phyloP scores from a whole-genome alignment of 202 grass and related monocot genomes.

The Setaria italica region DNA sequence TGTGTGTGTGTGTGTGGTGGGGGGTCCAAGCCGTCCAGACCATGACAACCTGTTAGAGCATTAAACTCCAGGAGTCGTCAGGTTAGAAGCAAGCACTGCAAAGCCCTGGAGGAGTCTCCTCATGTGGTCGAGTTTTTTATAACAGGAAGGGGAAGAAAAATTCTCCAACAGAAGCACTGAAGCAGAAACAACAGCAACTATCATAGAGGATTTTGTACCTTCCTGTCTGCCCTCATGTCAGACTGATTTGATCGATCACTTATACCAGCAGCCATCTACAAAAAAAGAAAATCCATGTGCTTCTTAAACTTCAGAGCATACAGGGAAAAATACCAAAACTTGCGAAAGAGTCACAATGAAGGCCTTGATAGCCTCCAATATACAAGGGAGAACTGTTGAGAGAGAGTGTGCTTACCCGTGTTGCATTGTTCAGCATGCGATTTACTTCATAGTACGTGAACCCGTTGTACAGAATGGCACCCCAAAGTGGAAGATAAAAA shows the following conservation, averaged over 20 bases:
- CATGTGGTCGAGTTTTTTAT: too few species aligned
- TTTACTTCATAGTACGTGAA: slow-evolving; percentile 98
- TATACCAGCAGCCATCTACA: slow-evolving; percentile 97
- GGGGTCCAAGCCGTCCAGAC: too few species aligned
- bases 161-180: not conserved
- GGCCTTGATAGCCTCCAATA: slow-evolving; percentile 10
- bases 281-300: slow-evolving; percentile 33
- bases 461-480: slow-evolving; percentile 98
- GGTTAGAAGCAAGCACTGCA: too few species aligned
- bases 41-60: too few species aligned
- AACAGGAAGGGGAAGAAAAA: not conserved
- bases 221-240: slow-evolving; percentile 81
- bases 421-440: slow-evolving; percentile 92
- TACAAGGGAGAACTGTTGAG: slow-evolving; percentile 37
- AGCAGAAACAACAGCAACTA: slow-evolving; percentile 2
- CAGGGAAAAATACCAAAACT: slow-evolving; percentile 33
- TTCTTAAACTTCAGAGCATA: slow-evolving; percentile 46
- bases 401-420: slow-evolving; percentile 63
- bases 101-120: too few species aligned
- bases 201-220: slow-evolving; percentile 55
- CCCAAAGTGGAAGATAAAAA: slow-evolving; percentile 96
- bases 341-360: slow-evolving; percentile 20
- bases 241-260: slow-evolving; percentile 81
- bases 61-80: too few species aligned
- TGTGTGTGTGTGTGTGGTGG: too few species aligned